A percentile compares a stretch with the other conserved stretches of the same genome.
Conservation (phyloP, 257 asterid genomes). For the Forsythia suspensa region DNA sequence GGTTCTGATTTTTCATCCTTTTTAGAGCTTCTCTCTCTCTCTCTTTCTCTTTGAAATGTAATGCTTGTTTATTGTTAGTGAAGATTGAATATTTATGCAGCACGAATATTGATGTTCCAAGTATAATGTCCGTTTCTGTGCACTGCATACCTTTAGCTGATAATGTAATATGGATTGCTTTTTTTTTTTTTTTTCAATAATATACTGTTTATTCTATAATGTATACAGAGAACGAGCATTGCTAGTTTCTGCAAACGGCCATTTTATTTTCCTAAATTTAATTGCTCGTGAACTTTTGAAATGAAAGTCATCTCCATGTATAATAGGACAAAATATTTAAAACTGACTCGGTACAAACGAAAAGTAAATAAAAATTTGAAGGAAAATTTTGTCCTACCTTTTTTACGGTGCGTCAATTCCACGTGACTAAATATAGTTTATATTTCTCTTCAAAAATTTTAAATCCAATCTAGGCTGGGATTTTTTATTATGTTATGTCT, state of each 20-base stretch:
- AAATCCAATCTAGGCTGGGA: neutral
- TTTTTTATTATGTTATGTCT: neutral
- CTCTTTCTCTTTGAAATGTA: neutral
- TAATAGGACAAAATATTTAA: neutral
- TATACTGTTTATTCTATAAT: neutral
- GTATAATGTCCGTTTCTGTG: neutral
- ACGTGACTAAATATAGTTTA: neutral
- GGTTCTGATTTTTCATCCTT: constrained; percentile 32
- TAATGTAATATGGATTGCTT: neutral
- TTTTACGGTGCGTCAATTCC: neutral
- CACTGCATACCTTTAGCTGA: neutral
- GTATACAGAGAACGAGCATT: neutral
- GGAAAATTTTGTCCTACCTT: neutral
- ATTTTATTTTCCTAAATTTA: neutral
- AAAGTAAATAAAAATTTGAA: neutral
- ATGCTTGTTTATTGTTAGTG: constrained; percentile 5
- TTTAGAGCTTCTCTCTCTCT: neutral
- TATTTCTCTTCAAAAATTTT: neutral
- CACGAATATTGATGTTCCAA: neutral
- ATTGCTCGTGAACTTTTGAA: neutral
- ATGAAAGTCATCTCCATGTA: neutral
- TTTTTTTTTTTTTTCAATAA: neutral
- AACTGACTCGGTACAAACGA: neutral
- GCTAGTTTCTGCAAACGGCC: neutral
- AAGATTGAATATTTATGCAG: neutral